Conservation (phyloP, 106 monocot genomes). For the Posidonia australis region DNA sequence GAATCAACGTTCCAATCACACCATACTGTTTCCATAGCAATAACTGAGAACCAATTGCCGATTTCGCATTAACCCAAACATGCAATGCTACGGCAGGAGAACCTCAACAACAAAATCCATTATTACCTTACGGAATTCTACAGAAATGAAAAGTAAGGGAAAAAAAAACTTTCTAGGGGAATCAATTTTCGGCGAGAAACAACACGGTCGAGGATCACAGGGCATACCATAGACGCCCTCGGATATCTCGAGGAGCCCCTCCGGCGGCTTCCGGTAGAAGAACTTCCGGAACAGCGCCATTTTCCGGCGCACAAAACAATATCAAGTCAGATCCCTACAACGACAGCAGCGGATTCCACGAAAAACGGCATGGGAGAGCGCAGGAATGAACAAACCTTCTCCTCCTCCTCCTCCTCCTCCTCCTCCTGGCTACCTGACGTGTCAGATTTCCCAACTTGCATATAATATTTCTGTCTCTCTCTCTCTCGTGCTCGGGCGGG, state of each 20-base stretch:
- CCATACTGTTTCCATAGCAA: neutral
- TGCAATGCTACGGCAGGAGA: neutral
- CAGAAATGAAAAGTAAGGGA: neutral
- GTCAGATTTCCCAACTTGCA: too few relatives aligned
- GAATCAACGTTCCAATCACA: too few relatives aligned
- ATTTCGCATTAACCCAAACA: neutral
- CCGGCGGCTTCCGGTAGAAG: slow-evolving; percentile 84
- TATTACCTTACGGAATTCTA: too few relatives aligned
- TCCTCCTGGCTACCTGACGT: too few relatives aligned
- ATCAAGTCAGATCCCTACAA: too few relatives aligned
- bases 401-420: too few relatives aligned
- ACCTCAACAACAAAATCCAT: neutral
- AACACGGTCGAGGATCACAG: neutral
- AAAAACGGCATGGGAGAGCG: too few relatives aligned
- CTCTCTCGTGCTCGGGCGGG: too few relatives aligned
- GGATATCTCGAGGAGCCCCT: slow-evolving; percentile 88
- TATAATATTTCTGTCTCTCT: too few relatives aligned
- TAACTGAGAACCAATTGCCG: neutral
- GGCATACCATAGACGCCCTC: slow-evolving; percentile 75
- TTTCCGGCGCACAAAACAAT: too few relatives aligned
- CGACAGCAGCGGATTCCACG: too few relatives aligned
- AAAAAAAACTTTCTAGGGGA: neutral
- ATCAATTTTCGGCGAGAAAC: neutral
- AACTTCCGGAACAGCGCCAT: slow-evolving; percentile 58
- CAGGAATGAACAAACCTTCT: too few relatives aligned